Percentiles rank a stretch among this genome's conserved stretches.
Conservation (phyloP, 495 filamentous ascomycete genomes). For the Penicillium coprophilum region DNA sequence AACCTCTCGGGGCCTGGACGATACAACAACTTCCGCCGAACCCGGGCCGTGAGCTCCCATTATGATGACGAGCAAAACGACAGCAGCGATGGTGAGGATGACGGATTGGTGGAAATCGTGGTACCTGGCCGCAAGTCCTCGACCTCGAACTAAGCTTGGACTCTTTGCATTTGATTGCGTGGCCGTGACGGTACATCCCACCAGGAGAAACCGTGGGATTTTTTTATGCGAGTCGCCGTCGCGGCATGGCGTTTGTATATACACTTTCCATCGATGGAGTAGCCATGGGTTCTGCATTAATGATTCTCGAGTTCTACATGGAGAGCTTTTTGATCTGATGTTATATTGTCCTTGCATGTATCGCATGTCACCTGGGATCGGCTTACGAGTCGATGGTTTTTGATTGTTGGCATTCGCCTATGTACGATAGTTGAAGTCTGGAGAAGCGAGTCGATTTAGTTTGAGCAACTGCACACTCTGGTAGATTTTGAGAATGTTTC, state of each 20-base stretch:
- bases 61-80: conserved; percentile 47
- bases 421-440: conserved; percentile 26
- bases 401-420: conserved; percentile 16
- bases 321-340: conserved; percentile 9
- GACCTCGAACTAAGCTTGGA: conserved; percentile 22
- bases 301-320: conserved; percentile 17
- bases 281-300: conserved; percentile 23
- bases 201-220: conserved; percentile 7
- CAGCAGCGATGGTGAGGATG: conserved; percentile 50
- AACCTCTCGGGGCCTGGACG: conserved; percentile 37
- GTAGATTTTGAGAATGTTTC: not conserved
- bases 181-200: not conserved
- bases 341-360: conserved; percentile 15
- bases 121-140: conserved; percentile 45
- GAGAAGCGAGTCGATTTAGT: conserved; percentile 21
- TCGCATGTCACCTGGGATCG: conserved; percentile 14
- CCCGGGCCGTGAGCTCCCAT: conserved; percentile 36
- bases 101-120: conserved; percentile 50
- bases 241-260: conserved; percentile 28
- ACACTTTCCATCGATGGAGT: conserved; percentile 21
- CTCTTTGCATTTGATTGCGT: conserved; percentile 4
- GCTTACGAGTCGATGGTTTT: conserved; percentile 12
- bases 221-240: conserved; percentile 13
- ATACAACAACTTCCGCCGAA: conserved; percentile 37
- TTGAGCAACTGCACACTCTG: not conserved